Base-by-base conservation (phyloP, 2,329 filamentous ascomycete genomes). In the Knufia fluminis region DNA sequence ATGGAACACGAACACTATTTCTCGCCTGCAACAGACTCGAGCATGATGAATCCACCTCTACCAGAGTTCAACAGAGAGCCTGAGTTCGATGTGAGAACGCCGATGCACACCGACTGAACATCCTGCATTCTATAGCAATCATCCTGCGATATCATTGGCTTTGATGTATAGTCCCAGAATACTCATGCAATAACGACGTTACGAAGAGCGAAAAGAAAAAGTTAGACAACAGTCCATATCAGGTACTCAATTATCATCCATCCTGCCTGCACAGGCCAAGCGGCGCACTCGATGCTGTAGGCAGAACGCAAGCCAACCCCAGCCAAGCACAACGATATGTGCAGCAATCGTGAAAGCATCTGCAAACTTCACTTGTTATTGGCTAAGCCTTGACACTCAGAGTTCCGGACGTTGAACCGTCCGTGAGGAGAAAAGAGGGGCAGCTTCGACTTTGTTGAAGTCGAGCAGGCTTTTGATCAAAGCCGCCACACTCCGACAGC, bases 71-170 rank as follows among this genome's bases (percentile, higher is more conserved):
- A 57, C 23, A 49, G 54, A 20, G 43, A 50, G 16, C 54, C 56
- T n/a, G 57, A 59, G 2, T 59, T 59, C 33, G 57, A 59, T 26
- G 56, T 58, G 6, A 52, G 53, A 17, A 58, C 56, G 26, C 54
- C 57, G 19, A 49, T 57, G 50, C 52, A 54, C 19, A 51, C 49
- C 14, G 57, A 59, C 38, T 59, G 55, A 57, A 31, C 33, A 28
- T 12, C 16, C 14, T 26, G 22, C 19, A 17, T 6, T 12, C 22
- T 9, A 22, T 6, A 24, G 6, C 7, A 41, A 10, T 22, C 19
- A 12, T 23, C 9, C 22, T 3, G 8, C 38, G 17, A 41, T n/a
- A n/a, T n/a, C n/a, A 23, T 3, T 4, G 17, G n/a, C 10, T 17
- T 17, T 8, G 22, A 12, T 17, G 4, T 12, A 22, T 19, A 8